Evolutionary conservation across 108 stramenopile species (phyloP).

Genomic region (Heterococcus sp.): DNA sequence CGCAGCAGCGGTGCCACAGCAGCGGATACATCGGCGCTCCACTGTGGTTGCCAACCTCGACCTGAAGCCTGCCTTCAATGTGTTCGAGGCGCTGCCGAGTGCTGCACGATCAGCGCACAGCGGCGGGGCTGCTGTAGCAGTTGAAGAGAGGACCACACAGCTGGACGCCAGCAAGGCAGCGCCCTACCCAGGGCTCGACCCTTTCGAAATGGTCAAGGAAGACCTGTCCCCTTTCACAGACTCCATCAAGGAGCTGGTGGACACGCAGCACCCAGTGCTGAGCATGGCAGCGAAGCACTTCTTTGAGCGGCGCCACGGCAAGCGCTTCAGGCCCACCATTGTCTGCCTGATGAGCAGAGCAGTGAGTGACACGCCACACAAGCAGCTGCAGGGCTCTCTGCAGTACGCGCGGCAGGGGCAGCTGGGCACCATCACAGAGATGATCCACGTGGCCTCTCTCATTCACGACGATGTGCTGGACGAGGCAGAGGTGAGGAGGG

Average conservation of each 20-base stretch:
- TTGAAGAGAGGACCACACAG: not conserved
- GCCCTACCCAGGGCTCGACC: slow-evolving; percentile 42
- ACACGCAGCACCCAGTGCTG: slow-evolving; percentile 91
- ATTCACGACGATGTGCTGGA: slow-evolving; percentile 97
- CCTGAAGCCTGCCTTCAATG: slow-evolving; percentile 37
- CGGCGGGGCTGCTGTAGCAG: slow-evolving; percentile 1
- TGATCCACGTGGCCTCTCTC: slow-evolving; percentile 94
- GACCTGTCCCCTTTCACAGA: slow-evolving; percentile 89
- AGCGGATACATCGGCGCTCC: slow-evolving; percentile 2
- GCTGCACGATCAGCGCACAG: not conserved
- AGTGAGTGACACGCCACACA: not conserved
- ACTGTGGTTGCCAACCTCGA: slow-evolving; percentile 34
- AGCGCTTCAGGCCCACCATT: slow-evolving; percentile 91
- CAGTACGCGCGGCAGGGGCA: slow-evolving; percentile 42
- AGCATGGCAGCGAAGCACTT: slow-evolving; percentile 95
- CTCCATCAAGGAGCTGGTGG: slow-evolving; percentile 90
- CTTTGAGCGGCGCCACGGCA: slow-evolving; percentile 94
- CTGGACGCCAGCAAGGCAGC: slow-evolving; percentile 9
- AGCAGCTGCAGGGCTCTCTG: not conserved
- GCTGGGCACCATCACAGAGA: slow-evolving; percentile 93
- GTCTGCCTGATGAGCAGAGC: slow-evolving; percentile 68
- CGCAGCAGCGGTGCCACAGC: not conserved
- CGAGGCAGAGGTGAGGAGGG: slow-evolving; percentile 90
- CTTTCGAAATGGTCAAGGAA: slow-evolving; percentile 52
- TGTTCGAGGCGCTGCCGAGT: slow-evolving; percentile 25